Evolutionary conservation across 179 eudicot species (phyloP), one percentile per base, ranked within the genome.

Genomic region (Beta lomatogona): DNA sequence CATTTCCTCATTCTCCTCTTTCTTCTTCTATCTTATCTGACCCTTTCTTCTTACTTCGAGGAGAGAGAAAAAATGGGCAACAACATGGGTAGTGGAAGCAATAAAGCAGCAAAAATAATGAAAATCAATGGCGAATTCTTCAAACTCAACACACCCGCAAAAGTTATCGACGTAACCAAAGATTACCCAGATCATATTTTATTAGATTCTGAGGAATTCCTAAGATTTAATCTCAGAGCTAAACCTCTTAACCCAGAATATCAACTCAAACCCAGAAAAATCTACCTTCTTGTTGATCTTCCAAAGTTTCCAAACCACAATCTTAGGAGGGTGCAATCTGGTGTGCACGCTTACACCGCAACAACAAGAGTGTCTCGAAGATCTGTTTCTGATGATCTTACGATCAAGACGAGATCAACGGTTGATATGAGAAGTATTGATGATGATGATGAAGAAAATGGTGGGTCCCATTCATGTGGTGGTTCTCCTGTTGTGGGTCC

Each of bases 281-380:
- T 91, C 36, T 94, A 94, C 75, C 94, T 92, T 84, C 90, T 94
- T 6, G 89, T 92, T 14, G 87, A 92, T 50, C 79, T 91, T 19
- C 97, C 98, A 0, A 80, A 81, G 70, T 79, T 89, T 50, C 91
- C 91, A 0, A 70, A 64, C 4, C 10, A 44, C 18, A 10, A 6
- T 41, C 77, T 82, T 21, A 81, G 85, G 44, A 78, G 83, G 86
- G 85, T 82, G 11, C 64, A 66, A 73, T 89, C 92, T 41, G 76
- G 78, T 46, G 79, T 83, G 65, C 54, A 44, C 28, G 75, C 76
- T 84, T 45, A 73, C 63, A 88, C 90, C 0, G 55, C 36, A 28
- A 44, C 57, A 0, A 19, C 18, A 3, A 75, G 65, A 67, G 77
- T 70, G 86, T 18, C 80, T 0, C 69, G 85, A 18, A 82, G 87